Evolutionary conservation across 768 basidiomycete species (phyloP), one percentile per base, ranked within the genome.

Genomic region (Podaxis sp.): DNA sequence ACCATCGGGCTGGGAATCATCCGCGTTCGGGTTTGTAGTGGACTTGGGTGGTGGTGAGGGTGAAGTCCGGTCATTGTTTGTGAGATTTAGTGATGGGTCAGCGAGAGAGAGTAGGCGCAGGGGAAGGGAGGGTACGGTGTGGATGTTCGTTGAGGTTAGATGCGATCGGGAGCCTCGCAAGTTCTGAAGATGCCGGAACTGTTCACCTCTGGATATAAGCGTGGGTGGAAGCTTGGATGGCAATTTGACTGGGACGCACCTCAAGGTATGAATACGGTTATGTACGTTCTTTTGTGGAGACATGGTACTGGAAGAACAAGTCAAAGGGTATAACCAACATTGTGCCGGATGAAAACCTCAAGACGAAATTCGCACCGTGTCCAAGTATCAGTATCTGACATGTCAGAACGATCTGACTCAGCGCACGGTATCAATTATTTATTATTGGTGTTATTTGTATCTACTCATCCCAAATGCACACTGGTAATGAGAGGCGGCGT

Each of bases 151-250:
- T 1, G 70, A 61, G 11, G 72, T 70, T 22, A 78, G 57, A 51
- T 78, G 75, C 5, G 69, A 60, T 13, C 72, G 71, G 36, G 79
- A 77, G n/a, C 74, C 68, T 48, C 64, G 79, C 5, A 82, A 65
- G 69, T 92, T 92, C 63, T 84, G 87, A 39, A 75, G 67, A 64
- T 83, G 90, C 58, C 89, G 80, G 63, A 87, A 90, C 48, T 91
- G 86, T 70, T 92, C 90, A 9, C 88, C 89, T 69, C 89, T 91
- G 49, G 28, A 42, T 48, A 61, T 59, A 40, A 61, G 40, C 13
- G 22, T 46, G 0, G 19, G 15, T 46, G 15, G 15, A 19, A n/a
- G 13, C n/a, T 7, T 19, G 44, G 17, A 46, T 22, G 8, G 6
- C 15, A n/a, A 19, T 19, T 33, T 19, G 42, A 44, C 13, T 15